Base-by-base conservation (phyloP, 2,329 filamentous ascomycete genomes). In the Ophiostoma piceae region DNA sequence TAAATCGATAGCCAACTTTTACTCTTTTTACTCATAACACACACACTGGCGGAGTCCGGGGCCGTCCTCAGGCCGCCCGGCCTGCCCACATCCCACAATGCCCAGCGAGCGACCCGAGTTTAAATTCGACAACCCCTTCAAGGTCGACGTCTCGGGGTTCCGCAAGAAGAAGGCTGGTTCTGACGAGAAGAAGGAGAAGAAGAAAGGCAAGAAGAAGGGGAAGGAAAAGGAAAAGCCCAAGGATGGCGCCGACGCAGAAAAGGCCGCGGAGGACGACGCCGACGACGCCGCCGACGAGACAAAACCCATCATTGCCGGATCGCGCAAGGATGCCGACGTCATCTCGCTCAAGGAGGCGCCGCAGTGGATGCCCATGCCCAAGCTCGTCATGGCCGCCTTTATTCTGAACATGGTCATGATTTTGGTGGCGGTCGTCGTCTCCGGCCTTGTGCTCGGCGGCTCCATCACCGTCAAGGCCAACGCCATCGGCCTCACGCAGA, bases 401-500 rank as follows among this genome's bases (percentile, higher is more conserved):
- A 29, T 68, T 2, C 22, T 73, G 16, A 71, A 73, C 14, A 39
- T 72, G 6, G 22, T 74, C 2, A 73, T 73, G 32, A 69, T 73
- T 47, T 12, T 74, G 1, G 67, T 74, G 8, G 75, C 70, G 22
- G 5, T 73, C 11, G 65, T 75, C 4, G 72, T 75, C 12, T 74
- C 73, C 5, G 72, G 73, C 3, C 70, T 76, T 11, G 74, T 75
- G 1, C 69, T 76, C 5, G 71, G 73, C 11, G 74, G 73, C 67
- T 71, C 70, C 2, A 67, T 74, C 12, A 37, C 51, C 12, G 70
- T 74, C 39, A 66, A 51, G n/a, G 71, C 71, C 47, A 68, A 70
- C 22, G 70, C 72, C 37, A 71, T 74, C 11, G 73, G 73, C n/a
- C 67, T 75, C 35, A 74, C 74, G 0, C 74, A 76, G 69, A 74